Evolutionary conservation across 495 filamentous ascomycete genomes (phyloP).

Genomic region (Bombardia bombarda): DNA sequence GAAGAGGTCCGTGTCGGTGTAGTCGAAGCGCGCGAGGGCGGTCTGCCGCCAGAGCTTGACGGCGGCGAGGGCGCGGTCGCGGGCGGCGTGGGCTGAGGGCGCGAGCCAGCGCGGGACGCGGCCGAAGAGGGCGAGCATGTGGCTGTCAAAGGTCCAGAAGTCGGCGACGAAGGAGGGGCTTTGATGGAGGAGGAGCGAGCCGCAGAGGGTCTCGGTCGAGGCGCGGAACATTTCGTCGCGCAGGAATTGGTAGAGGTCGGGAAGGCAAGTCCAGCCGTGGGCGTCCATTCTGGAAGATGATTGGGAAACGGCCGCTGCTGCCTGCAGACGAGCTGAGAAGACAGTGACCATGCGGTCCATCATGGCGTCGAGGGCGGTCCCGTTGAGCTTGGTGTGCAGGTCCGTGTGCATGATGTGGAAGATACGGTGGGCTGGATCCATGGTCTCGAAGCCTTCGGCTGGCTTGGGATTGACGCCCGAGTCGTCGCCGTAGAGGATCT

Average conservation of each 20-base stretch:
- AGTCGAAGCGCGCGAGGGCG: constrained; percentile 4
- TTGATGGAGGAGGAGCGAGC: constrained; percentile 13
- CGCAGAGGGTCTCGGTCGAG: constrained; percentile 16
- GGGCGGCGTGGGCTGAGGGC: constrained; percentile 6
- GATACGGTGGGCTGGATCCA: constrained; percentile 7
- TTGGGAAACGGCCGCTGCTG: background rate
- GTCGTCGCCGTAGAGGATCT: constrained; percentile 9
- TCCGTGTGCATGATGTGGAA: constrained; percentile 11
- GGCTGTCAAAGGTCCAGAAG: constrained; percentile 17
- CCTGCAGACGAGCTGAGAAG: constrained; percentile 6
- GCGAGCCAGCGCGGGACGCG: constrained; percentile 15
- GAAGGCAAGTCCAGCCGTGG: constrained; percentile 14
- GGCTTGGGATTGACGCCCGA: constrained; percentile 12
- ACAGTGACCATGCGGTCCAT: constrained; percentile 3
- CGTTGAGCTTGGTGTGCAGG: constrained; percentile 3
- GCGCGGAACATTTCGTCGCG: constrained; percentile 17
- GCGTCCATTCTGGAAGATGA: background rate
- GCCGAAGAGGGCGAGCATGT: constrained; percentile 6
- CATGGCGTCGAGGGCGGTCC: constrained; percentile 4
- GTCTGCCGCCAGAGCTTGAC: constrained; percentile 14
- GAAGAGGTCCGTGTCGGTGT: constrained; percentile 3
- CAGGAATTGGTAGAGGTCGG: constrained; percentile 19
- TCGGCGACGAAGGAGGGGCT: constrained; percentile 11
- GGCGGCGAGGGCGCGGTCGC: constrained; percentile 9
- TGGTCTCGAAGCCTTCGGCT: constrained; percentile 8